A percentile compares a stretch with the other conserved stretches of the same genome.
These are phyloP conservation scores for Yamadazyma atlantica DNA, from an alignment of 1,139 yeast genomes.

Conservation along the genomic window DNA sequence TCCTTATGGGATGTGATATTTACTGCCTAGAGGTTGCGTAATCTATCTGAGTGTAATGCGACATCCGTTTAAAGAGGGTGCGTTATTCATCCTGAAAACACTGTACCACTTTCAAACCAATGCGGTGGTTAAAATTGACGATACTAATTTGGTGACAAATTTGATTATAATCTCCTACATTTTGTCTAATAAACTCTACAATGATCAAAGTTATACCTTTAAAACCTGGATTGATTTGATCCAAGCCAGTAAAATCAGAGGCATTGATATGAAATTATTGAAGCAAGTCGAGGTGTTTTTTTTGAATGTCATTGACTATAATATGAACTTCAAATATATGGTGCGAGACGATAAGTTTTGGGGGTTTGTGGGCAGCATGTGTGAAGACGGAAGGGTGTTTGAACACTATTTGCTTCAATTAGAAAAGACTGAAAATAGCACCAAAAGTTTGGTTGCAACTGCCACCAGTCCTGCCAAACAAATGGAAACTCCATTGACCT, in stretches of 20 bases:
- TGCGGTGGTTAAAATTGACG: constrained; percentile 14
- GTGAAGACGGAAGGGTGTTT: constrained; percentile 2
- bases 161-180: constrained; percentile 36
- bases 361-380: constrained; percentile 10
- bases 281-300: constrained; percentile 32
- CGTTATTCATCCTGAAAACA: no score
- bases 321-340: constrained; percentile 26
- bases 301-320: constrained; percentile 28
- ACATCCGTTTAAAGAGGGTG: no score
- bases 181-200: constrained; percentile 47
- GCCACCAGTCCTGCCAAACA: not conserved
- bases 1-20: no score
- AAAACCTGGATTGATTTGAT: constrained; percentile 46
- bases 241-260: constrained; percentile 9
- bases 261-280: constrained; percentile 14
- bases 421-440: not conserved
- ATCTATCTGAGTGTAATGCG: no score
- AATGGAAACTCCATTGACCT: constrained; percentile 1
- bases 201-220: constrained; percentile 53
- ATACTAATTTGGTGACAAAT: constrained; percentile 22
- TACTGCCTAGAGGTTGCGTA: no score
- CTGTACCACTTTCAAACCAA: constrained; percentile 26
- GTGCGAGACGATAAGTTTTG: constrained; percentile 26
- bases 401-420: constrained; percentile 1
- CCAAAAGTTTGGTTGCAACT: no score